These are phyloP conservation scores for Globisporangium nodosum DNA, from an alignment of 352 stramenopile species.

Conservation along the genomic window DNA sequence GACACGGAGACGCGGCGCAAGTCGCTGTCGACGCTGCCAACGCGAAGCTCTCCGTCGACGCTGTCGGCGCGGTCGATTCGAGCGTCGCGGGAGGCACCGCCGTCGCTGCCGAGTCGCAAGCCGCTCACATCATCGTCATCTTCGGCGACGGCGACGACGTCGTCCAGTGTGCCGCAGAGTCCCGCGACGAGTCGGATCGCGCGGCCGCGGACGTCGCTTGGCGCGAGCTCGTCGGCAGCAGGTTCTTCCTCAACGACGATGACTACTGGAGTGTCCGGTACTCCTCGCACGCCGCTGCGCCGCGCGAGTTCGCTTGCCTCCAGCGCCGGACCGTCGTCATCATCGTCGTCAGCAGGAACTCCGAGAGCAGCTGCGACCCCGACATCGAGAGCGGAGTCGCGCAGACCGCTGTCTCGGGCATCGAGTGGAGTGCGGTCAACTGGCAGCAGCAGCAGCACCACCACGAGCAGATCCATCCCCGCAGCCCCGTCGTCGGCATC, in stretches of 20 bases:
- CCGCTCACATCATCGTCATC: slow-evolving; percentile 12
- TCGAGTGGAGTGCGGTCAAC: slow-evolving; percentile 2
- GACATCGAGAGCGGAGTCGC: slow-evolving; percentile 1
- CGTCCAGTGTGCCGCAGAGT: slow-evolving; percentile 14
- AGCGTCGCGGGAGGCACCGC: slow-evolving; percentile 9
- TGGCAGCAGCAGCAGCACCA: not conserved
- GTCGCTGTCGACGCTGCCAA: slow-evolving; percentile 38
- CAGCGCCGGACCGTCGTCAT: slow-evolving; percentile 18
- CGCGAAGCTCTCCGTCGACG: slow-evolving; percentile 18
- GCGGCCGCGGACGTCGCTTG: slow-evolving; percentile 19
- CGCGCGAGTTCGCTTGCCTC: slow-evolving; percentile 16
- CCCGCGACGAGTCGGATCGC: slow-evolving; percentile 18
- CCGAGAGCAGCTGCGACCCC: slow-evolving; percentile 14
- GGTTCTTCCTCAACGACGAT: slow-evolving; percentile 15
- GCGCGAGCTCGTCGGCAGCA: not conserved
- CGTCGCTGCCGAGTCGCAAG: slow-evolving; percentile 15
- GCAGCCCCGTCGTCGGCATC: not conserved
- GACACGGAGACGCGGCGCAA: slow-evolving; percentile 29
- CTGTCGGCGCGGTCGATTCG: slow-evolving; percentile 19
- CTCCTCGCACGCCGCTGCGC: slow-evolving; percentile 20
- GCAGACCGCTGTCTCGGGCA: slow-evolving; percentile 7
- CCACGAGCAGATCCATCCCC: not conserved
- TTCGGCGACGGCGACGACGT: slow-evolving; percentile 11
- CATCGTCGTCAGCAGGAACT: slow-evolving; percentile 9
- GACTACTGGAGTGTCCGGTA: slow-evolving; percentile 13